Percentiles rank a stretch among this genome's conserved stretches.
Evolutionary conservation across 768 basidiomycete genomes (phyloP).

Genomic region (Russula griseocarnosa): DNA sequence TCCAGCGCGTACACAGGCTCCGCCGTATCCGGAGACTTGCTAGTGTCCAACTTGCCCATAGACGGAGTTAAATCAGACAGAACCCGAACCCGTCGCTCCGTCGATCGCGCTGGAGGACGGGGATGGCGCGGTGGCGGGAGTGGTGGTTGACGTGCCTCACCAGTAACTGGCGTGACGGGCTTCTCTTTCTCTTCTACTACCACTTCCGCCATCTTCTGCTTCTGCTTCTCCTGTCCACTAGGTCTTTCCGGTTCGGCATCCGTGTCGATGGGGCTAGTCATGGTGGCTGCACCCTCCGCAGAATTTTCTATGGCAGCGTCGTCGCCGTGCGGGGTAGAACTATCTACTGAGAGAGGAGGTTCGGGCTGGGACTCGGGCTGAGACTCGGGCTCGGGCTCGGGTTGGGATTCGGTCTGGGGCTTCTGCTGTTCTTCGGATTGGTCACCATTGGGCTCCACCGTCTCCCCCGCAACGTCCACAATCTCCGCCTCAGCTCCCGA

Average conservation of each 20-base stretch:
- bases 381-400: neutral
- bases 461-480: neutral
- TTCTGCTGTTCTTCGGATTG: neutral
- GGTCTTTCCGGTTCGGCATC: neutral
- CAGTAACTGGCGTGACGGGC: neutral
- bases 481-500: neutral
- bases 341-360: neutral
- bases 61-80: neutral
- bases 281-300: neutral
- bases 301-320: neutral
- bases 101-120: constrained; percentile 4
- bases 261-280: neutral
- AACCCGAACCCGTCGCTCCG: constrained; percentile 9
- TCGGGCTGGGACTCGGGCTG: neutral
- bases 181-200: neutral
- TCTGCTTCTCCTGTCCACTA: neutral
- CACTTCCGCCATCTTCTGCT: neutral
- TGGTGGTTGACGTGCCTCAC: neutral
- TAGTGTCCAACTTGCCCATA: neutral
- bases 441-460: neutral
- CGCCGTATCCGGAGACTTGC: constrained; percentile 2
- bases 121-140: constrained; percentile 24
- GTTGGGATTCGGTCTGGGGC: neutral
- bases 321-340: neutral
- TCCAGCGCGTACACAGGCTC: constrained; percentile 32